phyloP scores from a whole-genome alignment of 1,139 yeast species.

The Pneumocystis sp. region DNA sequence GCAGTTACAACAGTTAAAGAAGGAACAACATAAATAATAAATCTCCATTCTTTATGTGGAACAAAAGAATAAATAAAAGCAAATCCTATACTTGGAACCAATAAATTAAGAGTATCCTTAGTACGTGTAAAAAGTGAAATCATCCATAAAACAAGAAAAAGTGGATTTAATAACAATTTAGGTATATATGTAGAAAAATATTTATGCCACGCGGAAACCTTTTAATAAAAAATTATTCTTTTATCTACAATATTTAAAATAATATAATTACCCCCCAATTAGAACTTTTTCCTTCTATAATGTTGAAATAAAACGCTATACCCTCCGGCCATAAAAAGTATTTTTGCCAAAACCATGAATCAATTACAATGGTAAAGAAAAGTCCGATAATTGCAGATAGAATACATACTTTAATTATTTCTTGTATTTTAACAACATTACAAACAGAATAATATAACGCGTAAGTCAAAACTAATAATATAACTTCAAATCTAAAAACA shows the following conservation, averaged over 20 bases:
- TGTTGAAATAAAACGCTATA: constrained; percentile 56
- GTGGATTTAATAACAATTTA: constrained; percentile 45
- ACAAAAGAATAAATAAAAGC: constrained; percentile 55
- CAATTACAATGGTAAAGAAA: constrained; percentile 37
- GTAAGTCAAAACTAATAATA: constrained; percentile 39
- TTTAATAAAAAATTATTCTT: constrained; percentile 21
- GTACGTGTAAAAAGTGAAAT: constrained; percentile 6
- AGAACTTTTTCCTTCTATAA: constrained; percentile 51
- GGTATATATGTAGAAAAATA: constrained; percentile 42
- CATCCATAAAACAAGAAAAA: constrained; percentile 35
- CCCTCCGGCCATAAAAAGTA: constrained; percentile 50
- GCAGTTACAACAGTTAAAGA: constrained; percentile 52
- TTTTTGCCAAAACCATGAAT: constrained; percentile 62
- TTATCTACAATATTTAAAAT: background rate
- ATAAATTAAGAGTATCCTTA: constrained; percentile 5
- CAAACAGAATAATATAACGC: constrained; percentile 30
- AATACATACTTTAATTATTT: constrained; percentile 29
- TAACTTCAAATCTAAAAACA: constrained; percentile 61
- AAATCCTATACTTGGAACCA: constrained; percentile 25
- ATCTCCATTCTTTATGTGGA: constrained; percentile 93
- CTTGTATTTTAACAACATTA: constrained; percentile 26
- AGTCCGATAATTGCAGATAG: constrained; percentile 47
- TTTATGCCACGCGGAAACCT: constrained; percentile 50
- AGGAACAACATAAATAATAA: constrained; percentile 63
- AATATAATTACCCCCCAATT: constrained; percentile 50